A percentile compares a stretch with the other conserved stretches of the same genome.
These are phyloP conservation scores for Metroxylon sagu DNA, from an alignment of 176 grass and related monocot species.

Conservation along the genomic window DNA sequence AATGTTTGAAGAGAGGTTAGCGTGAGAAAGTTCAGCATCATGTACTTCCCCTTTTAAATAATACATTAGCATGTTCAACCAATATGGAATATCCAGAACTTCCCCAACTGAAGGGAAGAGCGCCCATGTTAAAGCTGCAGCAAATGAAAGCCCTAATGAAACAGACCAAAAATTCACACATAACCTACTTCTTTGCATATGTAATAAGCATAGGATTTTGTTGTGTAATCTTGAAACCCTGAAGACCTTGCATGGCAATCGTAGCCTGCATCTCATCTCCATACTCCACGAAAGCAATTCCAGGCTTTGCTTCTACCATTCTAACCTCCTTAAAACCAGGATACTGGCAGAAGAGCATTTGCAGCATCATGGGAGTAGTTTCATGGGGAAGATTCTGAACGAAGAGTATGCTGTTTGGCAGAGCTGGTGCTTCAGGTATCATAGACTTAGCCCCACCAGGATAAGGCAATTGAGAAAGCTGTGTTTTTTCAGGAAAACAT, in stretches of 20 bases:
- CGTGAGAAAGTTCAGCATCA: too few relatives aligned
- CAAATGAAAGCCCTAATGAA: too few relatives aligned
- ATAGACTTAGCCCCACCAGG: constrained; percentile 55
- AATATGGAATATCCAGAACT: too few relatives aligned
- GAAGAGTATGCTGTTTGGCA: constrained; percentile 86
- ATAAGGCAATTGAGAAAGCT: constrained; percentile 65
- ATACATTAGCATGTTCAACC: too few relatives aligned
- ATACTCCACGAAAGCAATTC: constrained; percentile 93
- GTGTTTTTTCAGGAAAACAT: neutral
- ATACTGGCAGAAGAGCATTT: constrained; percentile 95
- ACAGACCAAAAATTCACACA: too few relatives aligned
- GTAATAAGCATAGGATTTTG: constrained; percentile 85
- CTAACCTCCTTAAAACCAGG: constrained; percentile 90
- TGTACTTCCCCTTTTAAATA: too few relatives aligned
- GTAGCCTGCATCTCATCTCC: constrained; percentile 65
- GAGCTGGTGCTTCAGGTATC: constrained; percentile 58
- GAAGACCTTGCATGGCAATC: constrained; percentile 58
- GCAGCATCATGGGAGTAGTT: constrained; percentile 62
- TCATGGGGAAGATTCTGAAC: constrained; percentile 90
- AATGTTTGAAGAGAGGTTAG: too few relatives aligned
- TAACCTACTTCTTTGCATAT: constrained; percentile 71
- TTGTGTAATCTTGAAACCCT: constrained; percentile 67
- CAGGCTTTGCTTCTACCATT: constrained; percentile 80
- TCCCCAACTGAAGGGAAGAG: too few relatives aligned
- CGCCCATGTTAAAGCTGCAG: too few relatives aligned